A percentile compares a stretch with the other conserved stretches of the same genome.
phyloP scores from a whole-genome alignment of 179 eudicot species.

The Silene vulgaris region DNA sequence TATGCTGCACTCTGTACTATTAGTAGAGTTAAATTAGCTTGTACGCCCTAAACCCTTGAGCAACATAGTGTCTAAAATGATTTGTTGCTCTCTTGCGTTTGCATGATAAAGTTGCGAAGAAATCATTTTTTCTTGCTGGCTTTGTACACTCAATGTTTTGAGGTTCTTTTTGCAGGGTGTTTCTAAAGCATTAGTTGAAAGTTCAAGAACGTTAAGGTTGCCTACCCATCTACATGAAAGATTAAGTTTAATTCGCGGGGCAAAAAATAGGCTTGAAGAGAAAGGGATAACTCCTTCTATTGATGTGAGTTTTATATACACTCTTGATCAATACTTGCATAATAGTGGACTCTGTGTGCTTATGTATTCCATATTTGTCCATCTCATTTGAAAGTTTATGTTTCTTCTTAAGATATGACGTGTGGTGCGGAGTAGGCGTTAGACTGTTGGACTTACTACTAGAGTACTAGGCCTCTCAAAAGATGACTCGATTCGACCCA shows the following conservation, averaged over 20 bases:
- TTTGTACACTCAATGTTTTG: neutral
- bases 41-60: neutral
- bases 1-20: neutral
- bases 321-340: neutral
- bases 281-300: constrained; percentile 74
- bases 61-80: neutral
- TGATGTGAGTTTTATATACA: constrained; percentile 48
- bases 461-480: too few species aligned
- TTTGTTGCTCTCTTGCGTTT: neutral
- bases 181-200: constrained; percentile 71
- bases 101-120: neutral
- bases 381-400: too few species aligned
- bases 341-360: neutral
- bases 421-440: too few species aligned
- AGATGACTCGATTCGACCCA: too few species aligned
- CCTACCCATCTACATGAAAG: constrained; percentile 86
- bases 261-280: constrained; percentile 64
- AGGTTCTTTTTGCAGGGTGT: constrained; percentile 60
- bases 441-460: too few species aligned
- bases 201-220: constrained; percentile 72
- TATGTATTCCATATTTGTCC: too few species aligned
- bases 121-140: neutral
- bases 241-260: constrained; percentile 63
- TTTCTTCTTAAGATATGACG: too few species aligned
- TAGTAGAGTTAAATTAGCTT: neutral